Conservation (phyloP, 768 basidiomycete species). For the Kwoniella dendrophila region DNA sequence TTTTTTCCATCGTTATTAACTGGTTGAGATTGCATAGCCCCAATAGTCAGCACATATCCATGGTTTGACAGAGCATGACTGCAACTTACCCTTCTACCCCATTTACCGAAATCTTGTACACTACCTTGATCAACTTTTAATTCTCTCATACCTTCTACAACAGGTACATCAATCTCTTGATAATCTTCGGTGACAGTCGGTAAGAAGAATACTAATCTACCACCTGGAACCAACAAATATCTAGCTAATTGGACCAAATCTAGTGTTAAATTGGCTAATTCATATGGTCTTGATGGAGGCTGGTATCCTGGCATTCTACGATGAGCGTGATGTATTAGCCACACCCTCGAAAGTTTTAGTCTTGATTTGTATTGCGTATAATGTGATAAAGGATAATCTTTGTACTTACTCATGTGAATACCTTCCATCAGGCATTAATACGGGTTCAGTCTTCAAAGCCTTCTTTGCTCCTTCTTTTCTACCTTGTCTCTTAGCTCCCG, state of each 20-base stretch:
- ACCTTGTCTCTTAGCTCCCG: constrained; percentile 59
- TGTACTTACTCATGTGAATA: constrained; percentile 57
- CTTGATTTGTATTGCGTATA: no score
- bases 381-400: no score
- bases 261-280: constrained; percentile 75
- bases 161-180: constrained; percentile 77
- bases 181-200: constrained; percentile 79
- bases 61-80: not conserved
- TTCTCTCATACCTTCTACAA: constrained; percentile 76
- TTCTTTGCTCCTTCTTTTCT: constrained; percentile 45
- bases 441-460: constrained; percentile 46
- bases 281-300: constrained; percentile 89
- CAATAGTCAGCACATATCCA: not conserved
- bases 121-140: constrained; percentile 62
- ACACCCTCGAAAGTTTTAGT: no score
- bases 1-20: constrained; percentile 89
- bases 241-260: constrained; percentile 82
- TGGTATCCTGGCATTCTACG: constrained; percentile 63
- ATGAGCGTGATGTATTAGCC: not conserved
- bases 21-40: constrained; percentile 46
- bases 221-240: constrained; percentile 78
- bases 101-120: constrained; percentile 88
- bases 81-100: constrained; percentile 80
- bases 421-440: constrained; percentile 53
- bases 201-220: constrained; percentile 92